Evolutionary conservation across 1,284 basidiomycete genomes (phyloP).

Genomic region (Cerioporus squamosus): DNA sequence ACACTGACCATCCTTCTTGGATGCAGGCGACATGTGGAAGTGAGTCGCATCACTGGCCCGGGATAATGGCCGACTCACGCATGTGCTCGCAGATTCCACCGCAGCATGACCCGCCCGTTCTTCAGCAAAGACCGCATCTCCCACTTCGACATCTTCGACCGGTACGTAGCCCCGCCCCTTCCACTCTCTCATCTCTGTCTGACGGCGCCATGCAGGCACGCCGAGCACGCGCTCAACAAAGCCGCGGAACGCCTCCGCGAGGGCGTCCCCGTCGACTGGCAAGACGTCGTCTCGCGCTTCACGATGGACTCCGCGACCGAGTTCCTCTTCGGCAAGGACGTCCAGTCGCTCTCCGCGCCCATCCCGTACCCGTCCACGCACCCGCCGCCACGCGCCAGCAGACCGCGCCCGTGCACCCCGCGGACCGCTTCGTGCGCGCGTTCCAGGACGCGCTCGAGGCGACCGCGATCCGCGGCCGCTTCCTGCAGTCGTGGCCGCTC

Average conservation of each 20-base stretch:
- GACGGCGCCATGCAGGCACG: conserved; percentile 24
- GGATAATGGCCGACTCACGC: background rate
- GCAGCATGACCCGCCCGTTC: conserved; percentile 56
- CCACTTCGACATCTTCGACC: conserved; percentile 55
- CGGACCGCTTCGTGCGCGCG: conserved; percentile 33
- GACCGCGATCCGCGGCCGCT: conserved; percentile 42
- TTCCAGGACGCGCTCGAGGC: conserved; percentile 40
- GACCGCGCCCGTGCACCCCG: conserved; percentile 23
- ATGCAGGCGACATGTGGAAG: conserved; percentile 38
- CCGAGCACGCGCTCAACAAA: conserved; percentile 34
- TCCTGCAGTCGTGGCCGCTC: conserved; percentile 50
- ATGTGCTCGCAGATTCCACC: conserved; percentile 48
- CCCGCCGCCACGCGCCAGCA: background rate
- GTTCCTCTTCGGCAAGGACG: conserved; percentile 43
- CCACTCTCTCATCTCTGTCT: background rate
- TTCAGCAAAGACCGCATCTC: conserved; percentile 52
- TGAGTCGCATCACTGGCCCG: background rate
- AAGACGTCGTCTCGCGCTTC: conserved; percentile 45
- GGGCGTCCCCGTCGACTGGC: conserved; percentile 53
- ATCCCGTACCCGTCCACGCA: conserved; percentile 31
- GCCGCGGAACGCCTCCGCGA: conserved; percentile 41
- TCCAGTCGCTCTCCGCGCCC: conserved; percentile 36
- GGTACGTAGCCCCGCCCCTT: conserved; percentile 2
- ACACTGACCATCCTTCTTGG: too few species aligned
- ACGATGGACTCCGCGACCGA: conserved; percentile 45